A percentile compares a stretch with the other conserved stretches of the same genome.
Evolutionary conservation across 2,329 filamentous ascomycete genomes (phyloP).

Genomic region (Pseudogymnoascus sp.): DNA sequence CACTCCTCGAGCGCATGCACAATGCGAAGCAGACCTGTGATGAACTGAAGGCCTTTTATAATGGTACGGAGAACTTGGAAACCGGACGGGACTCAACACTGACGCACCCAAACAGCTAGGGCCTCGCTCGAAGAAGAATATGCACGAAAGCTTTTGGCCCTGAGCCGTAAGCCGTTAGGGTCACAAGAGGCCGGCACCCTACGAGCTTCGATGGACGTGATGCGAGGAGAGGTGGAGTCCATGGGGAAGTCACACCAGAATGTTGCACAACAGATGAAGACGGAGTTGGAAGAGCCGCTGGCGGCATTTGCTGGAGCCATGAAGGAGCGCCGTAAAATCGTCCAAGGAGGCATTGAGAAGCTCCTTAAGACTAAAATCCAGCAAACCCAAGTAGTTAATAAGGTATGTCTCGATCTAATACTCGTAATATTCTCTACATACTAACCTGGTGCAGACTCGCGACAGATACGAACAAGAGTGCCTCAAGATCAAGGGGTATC

Average conservation of each 20-base stretch:
- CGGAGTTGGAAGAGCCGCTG: conserved; percentile 88
- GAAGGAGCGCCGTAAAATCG: conserved; percentile 94
- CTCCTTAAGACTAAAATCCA: conserved; percentile 87
- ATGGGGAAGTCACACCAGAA: conserved; percentile 91
- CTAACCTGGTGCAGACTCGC: conserved; percentile 53
- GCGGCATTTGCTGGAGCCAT: conserved; percentile 87
- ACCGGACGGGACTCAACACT: conserved; percentile 8
- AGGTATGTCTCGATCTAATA: conserved; percentile 47
- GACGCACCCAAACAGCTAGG: conserved; percentile 52
- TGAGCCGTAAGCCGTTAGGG: conserved; percentile 83
- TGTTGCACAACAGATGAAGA: conserved; percentile 92
- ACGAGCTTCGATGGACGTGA: conserved; percentile 75
- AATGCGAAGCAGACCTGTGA: conserved; percentile 91
- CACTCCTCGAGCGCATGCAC: conserved; percentile 89
- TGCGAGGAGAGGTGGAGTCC: conserved; percentile 81
- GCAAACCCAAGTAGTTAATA: conserved; percentile 86
- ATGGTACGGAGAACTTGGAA: conserved; percentile 46
- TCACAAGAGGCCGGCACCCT: conserved; percentile 82
- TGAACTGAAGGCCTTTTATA: conserved; percentile 88
- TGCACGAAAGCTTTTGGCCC: conserved; percentile 74
- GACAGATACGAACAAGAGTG: conserved; percentile 97
- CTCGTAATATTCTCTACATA: conserved; percentile 14
- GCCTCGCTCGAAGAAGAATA: conserved; percentile 97
- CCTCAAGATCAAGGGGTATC: conserved; percentile 94
- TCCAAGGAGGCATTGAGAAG: conserved; percentile 91